Evolutionary conservation across 23 red algal species (phyloP).

Genomic region (Agarophyton chilense): DNA sequence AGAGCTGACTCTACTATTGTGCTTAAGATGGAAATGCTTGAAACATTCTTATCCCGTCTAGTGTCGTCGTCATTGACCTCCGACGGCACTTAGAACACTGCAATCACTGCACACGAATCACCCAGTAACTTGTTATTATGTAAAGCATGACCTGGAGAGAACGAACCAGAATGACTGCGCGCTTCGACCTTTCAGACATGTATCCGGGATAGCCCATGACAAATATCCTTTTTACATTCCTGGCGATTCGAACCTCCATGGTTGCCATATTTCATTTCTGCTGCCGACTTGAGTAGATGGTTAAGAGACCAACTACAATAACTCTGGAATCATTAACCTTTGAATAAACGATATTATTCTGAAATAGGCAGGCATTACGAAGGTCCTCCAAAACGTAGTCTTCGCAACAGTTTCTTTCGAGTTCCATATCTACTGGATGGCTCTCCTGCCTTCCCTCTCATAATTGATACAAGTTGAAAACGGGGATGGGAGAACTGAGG

Average conservation of each 20-base stretch:
- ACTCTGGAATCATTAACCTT: not conserved
- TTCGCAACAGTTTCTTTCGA: conserved; percentile 15
- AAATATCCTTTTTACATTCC: not conserved
- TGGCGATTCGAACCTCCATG: not conserved
- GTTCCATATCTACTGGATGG: not conserved
- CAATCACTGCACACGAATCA: conserved; percentile 29
- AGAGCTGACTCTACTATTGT: conserved; percentile 69
- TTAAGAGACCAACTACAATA: not conserved
- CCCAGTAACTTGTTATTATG: conserved; percentile 4
- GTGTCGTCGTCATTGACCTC: conserved; percentile 44
- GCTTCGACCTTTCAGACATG: not conserved
- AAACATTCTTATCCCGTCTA: conserved; percentile 59
- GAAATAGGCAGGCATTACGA: not conserved
- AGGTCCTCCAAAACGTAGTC: conserved; percentile 11
- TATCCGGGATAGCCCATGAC: not conserved
- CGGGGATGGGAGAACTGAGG: conserved; percentile 37
- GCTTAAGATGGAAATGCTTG: conserved; percentile 64
- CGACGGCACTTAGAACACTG: conserved; percentile 16
- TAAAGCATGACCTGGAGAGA: conserved; percentile 30
- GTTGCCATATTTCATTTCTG: not conserved
- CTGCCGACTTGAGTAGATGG: not conserved
- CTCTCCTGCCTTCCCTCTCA: conserved; percentile 23
- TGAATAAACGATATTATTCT: not conserved
- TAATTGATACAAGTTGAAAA: conserved; percentile 53
- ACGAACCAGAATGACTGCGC: not conserved